phyloP scores from a whole-genome alignment of 129 eudicot genomes.

The Solidago caesia region DNA sequence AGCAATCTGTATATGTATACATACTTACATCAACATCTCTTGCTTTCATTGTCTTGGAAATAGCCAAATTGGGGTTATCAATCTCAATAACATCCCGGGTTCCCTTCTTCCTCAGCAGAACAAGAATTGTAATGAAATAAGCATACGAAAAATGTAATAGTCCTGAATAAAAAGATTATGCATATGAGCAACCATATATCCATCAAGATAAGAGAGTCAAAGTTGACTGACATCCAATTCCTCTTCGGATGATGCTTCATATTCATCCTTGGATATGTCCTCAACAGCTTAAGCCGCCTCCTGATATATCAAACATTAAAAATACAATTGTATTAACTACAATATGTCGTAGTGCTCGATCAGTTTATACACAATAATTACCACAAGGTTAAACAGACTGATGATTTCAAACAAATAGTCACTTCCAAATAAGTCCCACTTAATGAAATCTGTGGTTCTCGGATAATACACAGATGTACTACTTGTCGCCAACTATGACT shows the following conservation, averaged over 20 bases:
- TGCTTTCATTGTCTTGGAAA: conserved; percentile 90
- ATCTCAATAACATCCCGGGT: conserved; percentile 82
- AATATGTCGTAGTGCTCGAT: neutral
- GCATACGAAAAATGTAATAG: neutral
- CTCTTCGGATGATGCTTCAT: conserved; percentile 64
- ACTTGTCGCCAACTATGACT: neutral
- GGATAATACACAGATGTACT: neutral
- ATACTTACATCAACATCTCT: conserved; percentile 82
- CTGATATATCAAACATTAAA: conserved; percentile 37
- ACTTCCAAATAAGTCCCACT: neutral
- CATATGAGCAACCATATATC: neutral
- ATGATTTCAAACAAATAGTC: neutral
- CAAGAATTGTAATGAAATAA: neutral
- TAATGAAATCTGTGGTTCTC: neutral
- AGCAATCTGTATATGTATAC: neutral
- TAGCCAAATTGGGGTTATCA: conserved; percentile 87
- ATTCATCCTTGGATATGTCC: conserved; percentile 67
- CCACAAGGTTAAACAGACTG: neutral
- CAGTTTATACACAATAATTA: neutral
- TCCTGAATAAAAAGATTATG: neutral
- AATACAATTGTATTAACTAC: neutral
- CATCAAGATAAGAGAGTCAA: neutral
- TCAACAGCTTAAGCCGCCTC: conserved; percentile 68
- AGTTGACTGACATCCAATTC: conserved; percentile 59
- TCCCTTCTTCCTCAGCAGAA: conserved; percentile 65